Evolutionary conservation across 2,329 filamentous ascomycete species (phyloP), one percentile per base, ranked within the genome.

Genomic region (Claviceps maximensis): DNA sequence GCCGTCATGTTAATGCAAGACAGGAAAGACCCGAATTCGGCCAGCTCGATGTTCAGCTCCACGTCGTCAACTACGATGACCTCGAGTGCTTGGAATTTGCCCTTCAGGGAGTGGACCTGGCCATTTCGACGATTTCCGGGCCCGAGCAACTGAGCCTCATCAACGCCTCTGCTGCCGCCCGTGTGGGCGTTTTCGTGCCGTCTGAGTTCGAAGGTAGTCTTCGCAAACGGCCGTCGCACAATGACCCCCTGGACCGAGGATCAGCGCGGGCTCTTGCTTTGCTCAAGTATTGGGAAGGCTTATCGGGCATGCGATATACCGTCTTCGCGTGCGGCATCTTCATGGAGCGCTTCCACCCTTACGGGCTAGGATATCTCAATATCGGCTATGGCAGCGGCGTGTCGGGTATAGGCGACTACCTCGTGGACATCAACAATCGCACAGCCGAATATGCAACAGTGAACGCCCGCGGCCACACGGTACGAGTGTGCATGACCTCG

Each of bases 321-420:
- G 73, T 82, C 27, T 89, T 89, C 65, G 79, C 82, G 0, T 89
- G 86, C 59, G 86, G 86, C 21, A 67, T 89, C 31, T 80, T 89
- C 58, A 89, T 88, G 72, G 86, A 89, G 63, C 74, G 84, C 1
- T 89, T 89, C 60, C 80, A 79, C 21, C 82, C 81, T 0, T 80
- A 78, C 3, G 86, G 86, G 0, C 74, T 89, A 54, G 72, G 73
- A 13, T 70, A 73, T 19, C 74, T 80, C 52, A 71, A 74, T 36
- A 81, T 89, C 47, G 84, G 84, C 1, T 60, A 62, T 29, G 73
- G 74, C n/a, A 75, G 74, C 44, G 74, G 76, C 19, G 69, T 81
- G 23, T 68, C 71, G 9, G 70, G 69, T 15, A 77, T 83, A 57
- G 83, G 84, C 5, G 77, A 80, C 59, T 89, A 84, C 59, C 71